Percentiles rank a stretch among this genome's conserved stretches.
Conservation (phyloP, 2,329 filamentous ascomycete species). For the Alternaria sp. region DNA sequence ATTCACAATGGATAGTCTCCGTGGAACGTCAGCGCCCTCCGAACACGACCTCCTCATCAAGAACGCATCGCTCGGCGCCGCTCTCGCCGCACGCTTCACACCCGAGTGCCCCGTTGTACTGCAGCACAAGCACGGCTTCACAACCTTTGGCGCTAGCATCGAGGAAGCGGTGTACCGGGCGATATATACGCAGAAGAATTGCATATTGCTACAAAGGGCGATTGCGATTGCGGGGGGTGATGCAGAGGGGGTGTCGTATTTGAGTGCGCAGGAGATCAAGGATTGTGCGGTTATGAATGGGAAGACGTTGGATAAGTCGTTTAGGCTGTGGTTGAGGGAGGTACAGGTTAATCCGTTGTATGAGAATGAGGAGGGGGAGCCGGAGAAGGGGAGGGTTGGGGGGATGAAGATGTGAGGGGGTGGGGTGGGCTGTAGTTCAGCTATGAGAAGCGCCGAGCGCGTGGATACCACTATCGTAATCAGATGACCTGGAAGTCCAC, state of each 20-base stretch:
- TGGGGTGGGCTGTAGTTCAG: neutral
- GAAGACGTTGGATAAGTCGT: conserved; percentile 46
- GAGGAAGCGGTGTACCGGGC: conserved; percentile 52
- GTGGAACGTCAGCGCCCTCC: conserved; percentile 26
- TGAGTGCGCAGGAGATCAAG: conserved; percentile 46
- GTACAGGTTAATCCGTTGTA: conserved; percentile 46
- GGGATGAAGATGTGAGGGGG: conserved; percentile 29
- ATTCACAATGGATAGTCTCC: conserved; percentile 19
- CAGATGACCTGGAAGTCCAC: too few relatives aligned
- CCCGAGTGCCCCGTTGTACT: conserved; percentile 35
- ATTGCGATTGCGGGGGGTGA: conserved; percentile 38
- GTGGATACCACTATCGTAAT: too few relatives aligned
- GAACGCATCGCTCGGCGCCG: conserved; percentile 23
- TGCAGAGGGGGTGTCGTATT: conserved; percentile 32
- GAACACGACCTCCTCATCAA: conserved; percentile 38
- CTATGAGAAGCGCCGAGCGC: too few relatives aligned
- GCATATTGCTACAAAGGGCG: conserved; percentile 43
- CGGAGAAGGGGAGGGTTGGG: conserved; percentile 27
- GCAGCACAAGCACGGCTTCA: conserved; percentile 55
- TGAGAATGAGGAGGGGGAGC: conserved; percentile 43
- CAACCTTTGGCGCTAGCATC: conserved; percentile 45
- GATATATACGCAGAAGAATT: conserved; percentile 48
- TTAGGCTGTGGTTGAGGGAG: conserved; percentile 50
- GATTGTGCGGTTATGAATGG: conserved; percentile 43
- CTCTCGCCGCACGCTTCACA: conserved; percentile 25